Evolutionary conservation across 2,329 filamentous ascomycete species (phyloP).

Genomic region (Chaetothyriales sp.): DNA sequence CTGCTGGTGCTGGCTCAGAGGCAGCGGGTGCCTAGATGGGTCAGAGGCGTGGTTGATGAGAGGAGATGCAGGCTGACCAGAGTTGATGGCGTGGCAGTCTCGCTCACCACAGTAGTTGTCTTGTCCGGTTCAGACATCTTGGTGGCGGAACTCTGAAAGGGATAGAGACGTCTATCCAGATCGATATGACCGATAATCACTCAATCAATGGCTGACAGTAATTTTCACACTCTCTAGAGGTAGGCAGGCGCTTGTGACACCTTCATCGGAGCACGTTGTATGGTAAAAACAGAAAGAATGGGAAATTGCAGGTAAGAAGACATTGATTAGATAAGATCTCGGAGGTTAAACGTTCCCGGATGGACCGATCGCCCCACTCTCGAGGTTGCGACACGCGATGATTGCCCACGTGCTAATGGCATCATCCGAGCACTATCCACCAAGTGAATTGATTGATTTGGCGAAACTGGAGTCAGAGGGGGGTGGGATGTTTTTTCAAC

Average conservation of each 20-base stretch:
- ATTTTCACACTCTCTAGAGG: neutral
- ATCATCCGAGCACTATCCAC: no score
- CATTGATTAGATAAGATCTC: neutral
- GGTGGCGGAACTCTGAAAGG: neutral
- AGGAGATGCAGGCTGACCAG: no score
- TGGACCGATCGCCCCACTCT: neutral
- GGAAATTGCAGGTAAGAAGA: neutral
- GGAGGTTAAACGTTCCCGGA: neutral
- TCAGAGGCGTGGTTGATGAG: neutral
- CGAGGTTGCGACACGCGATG: no score
- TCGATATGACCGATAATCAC: neutral
- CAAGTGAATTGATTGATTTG: no score
- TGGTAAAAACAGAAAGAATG: neutral
- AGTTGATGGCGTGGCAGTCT: neutral
- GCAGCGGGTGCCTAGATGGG: neutral
- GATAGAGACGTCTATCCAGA: neutral
- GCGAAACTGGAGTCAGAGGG: neutral
- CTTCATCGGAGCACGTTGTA: no score
- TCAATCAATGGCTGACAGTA: neutral
- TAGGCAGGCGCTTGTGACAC: neutral
- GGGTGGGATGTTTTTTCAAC: neutral
- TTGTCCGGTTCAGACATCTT: neutral
- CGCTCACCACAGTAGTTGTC: neutral
- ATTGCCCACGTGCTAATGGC: no score
- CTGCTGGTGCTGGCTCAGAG: neutral